Base-by-base conservation (phyloP, 2,329 filamentous ascomycete genomes). In the Aspergillus vadensis region DNA sequence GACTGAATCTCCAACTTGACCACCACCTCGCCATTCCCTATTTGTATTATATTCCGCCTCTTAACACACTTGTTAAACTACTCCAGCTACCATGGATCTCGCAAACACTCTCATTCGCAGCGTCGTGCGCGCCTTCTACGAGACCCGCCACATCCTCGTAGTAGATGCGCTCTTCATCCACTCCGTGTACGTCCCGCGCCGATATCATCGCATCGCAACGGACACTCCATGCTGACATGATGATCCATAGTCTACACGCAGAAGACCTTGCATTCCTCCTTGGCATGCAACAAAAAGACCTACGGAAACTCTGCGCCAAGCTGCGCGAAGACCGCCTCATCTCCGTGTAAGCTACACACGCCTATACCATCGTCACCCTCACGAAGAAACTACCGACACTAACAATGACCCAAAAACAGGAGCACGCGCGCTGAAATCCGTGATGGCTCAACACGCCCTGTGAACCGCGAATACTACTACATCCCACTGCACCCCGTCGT, bases 401-500 rank as follows among this genome's bases (percentile, higher is more conserved):
- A 17, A 53, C n/a, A 12, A 8, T 3, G 4, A 21, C 21, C 17
- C 36, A 54, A 32, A 44, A 56, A 61, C 71, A 91, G 85, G 70
- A 88, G 88, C 74, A 87, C 88, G 32, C 88, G 92, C 62, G 86
- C 88, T 53, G 92, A 97, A 74, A 81, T 90, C 58, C 88, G 89
- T 66, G 90, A 93, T 72, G 91, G 91, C 55, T 91, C 92, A 61
- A 89, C 90, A 60, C 88, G 92, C 55, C 90, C 91, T 5, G 88
- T 90, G 67, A 92, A 90, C 73, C 87, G 91, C 70, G 96, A 94
- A 64, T 99, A 97, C 83, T 99, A 96, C 80, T 99, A 91, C 78
- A 94, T 99, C 74, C 93, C 97, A 74, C 96, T 96, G 72, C 91
- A 95, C 61, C 90, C 91, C 60, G 92, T 94, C 38, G 92, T 99